phyloP scores from a whole-genome alignment of 805 yeast species.

The Kazachstania viticola region DNA sequence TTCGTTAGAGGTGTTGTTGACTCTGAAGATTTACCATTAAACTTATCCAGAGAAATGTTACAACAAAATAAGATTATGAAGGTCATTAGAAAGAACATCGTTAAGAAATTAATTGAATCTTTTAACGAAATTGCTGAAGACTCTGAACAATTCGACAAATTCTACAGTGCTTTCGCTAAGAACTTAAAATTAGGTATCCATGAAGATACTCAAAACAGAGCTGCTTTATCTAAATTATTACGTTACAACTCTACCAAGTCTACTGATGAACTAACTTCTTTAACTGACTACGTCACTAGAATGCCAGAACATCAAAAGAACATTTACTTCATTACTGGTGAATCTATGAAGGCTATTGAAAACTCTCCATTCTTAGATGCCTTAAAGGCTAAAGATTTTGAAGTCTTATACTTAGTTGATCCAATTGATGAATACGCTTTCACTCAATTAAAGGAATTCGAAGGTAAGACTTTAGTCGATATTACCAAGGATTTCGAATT shows the following conservation, averaged over 20 bases:
- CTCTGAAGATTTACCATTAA: slow-evolving; percentile 98
- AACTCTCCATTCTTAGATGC: slow-evolving; percentile 99
- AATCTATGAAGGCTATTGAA: slow-evolving; percentile 93
- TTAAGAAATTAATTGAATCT: slow-evolving; percentile 95
- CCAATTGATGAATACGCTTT: slow-evolving; percentile 99
- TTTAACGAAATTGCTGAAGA: slow-evolving; percentile 99
- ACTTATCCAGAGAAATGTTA: slow-evolving; percentile 98
- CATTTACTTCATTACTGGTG: slow-evolving; percentile 99
- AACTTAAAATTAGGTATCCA: slow-evolving; percentile 97
- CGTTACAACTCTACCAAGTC: slow-evolving; percentile 97
- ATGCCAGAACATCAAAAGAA: slow-evolving; percentile 99
- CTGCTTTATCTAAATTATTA: slow-evolving; percentile 86
- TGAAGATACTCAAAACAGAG: slow-evolving; percentile 97
- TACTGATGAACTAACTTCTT: slow-evolving; percentile 84
- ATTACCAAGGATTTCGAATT: slow-evolving; percentile 98
- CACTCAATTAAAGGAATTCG: slow-evolving; percentile 98
- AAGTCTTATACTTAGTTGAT: slow-evolving; percentile 94
- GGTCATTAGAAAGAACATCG: slow-evolving; percentile 98
- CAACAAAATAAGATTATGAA: slow-evolving; percentile 99
- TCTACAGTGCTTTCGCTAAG: slow-evolving; percentile 96
- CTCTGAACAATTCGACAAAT: slow-evolving; percentile 94
- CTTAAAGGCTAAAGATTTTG: slow-evolving; percentile 95
- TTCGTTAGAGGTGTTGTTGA: slow-evolving; percentile 99
- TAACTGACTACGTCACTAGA: slow-evolving; percentile 95
- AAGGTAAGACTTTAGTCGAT: slow-evolving; percentile 97